Percentiles rank a stretch among this genome's conserved stretches.
phyloP scores from a whole-genome alignment of 176 grass and related monocot species.

The Pontederia paniculata region DNA sequence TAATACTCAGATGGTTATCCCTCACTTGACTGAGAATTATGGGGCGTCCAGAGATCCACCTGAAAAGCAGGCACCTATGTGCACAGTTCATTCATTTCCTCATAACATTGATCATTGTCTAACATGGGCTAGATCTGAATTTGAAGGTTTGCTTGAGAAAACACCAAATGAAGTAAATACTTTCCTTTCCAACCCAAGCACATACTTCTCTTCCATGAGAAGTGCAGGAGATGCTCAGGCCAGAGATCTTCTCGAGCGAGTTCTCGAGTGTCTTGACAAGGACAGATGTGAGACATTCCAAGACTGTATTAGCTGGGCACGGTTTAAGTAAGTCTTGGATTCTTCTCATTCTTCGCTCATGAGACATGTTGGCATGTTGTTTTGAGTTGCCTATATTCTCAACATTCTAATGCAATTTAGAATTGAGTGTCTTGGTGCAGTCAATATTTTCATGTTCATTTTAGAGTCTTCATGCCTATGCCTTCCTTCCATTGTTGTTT shows the following conservation, averaged over 20 bases:
- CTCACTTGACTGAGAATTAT: constrained; percentile 74
- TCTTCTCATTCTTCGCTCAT: not conserved
- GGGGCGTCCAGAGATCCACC: constrained; percentile 64
- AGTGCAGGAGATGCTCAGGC: constrained; percentile 72
- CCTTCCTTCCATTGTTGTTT: not conserved
- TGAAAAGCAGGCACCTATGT: constrained; percentile 71
- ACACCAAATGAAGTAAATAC: constrained; percentile 67
- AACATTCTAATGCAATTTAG: too few relatives aligned
- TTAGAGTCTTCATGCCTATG: not conserved
- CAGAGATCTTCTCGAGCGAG: constrained; percentile 41
- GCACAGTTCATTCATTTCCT: constrained; percentile 61
- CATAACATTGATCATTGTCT: constrained; percentile 77
- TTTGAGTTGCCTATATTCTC: too few relatives aligned
- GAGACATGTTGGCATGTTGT: not conserved
- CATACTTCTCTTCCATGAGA: constrained; percentile 52
- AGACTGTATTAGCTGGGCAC: constrained; percentile 57
- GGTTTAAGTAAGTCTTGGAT: constrained; percentile 37
- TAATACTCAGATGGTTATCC: constrained; percentile 75
- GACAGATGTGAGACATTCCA: constrained; percentile 54
- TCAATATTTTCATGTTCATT: not conserved
- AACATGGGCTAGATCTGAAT: constrained; percentile 69
- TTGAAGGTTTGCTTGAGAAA: constrained; percentile 68
- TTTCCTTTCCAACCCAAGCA: constrained; percentile 44
- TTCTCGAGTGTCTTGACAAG: constrained; percentile 48
- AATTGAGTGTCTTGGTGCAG: not conserved